Evolutionary conservation across 768 basidiomycete species (phyloP).

Genomic region (Lactarius hengduanensis): DNA sequence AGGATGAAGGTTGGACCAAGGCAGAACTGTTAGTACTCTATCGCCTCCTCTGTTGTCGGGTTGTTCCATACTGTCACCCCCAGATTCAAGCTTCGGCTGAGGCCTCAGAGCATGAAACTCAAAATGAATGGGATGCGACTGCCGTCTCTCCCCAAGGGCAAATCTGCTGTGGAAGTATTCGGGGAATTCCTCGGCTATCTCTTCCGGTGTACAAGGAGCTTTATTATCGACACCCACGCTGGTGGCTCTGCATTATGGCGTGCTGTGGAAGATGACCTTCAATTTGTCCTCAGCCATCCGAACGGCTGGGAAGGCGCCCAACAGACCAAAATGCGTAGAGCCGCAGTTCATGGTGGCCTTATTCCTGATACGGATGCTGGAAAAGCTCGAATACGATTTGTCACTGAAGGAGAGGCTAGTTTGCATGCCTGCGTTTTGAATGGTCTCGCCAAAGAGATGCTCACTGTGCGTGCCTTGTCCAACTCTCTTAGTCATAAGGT

Average conservation of each 20-base stretch:
- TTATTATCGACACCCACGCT: conserved; percentile 83
- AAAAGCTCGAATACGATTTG: conserved; percentile 70
- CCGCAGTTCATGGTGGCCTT: conserved; percentile 67
- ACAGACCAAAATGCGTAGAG: conserved; percentile 73
- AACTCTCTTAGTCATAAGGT: neutral
- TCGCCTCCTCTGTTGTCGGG: conserved; percentile 3
- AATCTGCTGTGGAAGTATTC: conserved; percentile 71
- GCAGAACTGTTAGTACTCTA: conserved; percentile 60
- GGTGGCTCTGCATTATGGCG: conserved; percentile 67
- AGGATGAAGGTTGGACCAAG: conserved; percentile 76
- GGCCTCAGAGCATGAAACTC: conserved; percentile 74
- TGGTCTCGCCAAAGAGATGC: conserved; percentile 73
- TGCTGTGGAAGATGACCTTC: conserved; percentile 65
- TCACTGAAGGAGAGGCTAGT: conserved; percentile 83
- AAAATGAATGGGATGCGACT: conserved; percentile 85
- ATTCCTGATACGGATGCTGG: conserved; percentile 75
- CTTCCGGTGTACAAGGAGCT: conserved; percentile 68
- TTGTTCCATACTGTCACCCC: neutral
- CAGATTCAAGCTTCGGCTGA: conserved; percentile 79
- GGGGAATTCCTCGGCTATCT: conserved; percentile 78
- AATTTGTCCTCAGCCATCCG: conserved; percentile 76
- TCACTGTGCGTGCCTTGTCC: conserved; percentile 50
- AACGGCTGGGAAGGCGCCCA: conserved; percentile 84
- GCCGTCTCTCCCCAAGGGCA: conserved; percentile 61
- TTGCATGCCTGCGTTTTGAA: conserved; percentile 77